A percentile compares a stretch with the other conserved stretches of the same genome.
Conservation (phyloP, 306 rosid species). For the Medicago arabica region DNA sequence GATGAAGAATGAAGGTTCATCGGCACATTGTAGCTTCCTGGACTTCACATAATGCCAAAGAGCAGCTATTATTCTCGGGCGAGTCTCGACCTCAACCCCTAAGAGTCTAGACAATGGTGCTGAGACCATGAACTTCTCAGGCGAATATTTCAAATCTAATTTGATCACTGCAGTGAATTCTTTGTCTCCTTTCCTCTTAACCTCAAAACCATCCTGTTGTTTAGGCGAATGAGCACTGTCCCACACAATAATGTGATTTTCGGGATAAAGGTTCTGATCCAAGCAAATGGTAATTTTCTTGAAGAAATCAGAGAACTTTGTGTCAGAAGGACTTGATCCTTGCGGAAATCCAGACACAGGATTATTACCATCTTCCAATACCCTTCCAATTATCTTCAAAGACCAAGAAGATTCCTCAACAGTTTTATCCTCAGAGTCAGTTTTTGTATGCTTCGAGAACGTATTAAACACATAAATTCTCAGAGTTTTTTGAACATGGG, state of each 20-base stretch:
- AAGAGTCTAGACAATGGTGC: conserved; percentile 61
- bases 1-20: conserved; percentile 64
- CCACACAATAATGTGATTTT: conserved; percentile 79
- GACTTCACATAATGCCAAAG: conserved; percentile 81
- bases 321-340: conserved; percentile 43
- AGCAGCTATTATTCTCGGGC: conserved; percentile 76
- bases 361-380: conserved; percentile 77
- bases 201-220: conserved; percentile 88
- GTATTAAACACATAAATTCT: conserved; percentile 85
- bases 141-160: conserved; percentile 74
- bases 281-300: conserved; percentile 77
- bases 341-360: conserved; percentile 56
- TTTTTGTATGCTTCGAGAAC: conserved; percentile 55
- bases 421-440: conserved; percentile 47
- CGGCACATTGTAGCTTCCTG: conserved; percentile 63
- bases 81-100: conserved; percentile 79
- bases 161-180: conserved; percentile 72
- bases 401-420: conserved; percentile 84
- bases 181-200: conserved; percentile 87
- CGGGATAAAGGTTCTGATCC: conserved; percentile 82
- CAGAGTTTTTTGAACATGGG: conserved; percentile 66
- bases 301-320: conserved; percentile 79
- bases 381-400: conserved; percentile 85
- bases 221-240: conserved; percentile 71
- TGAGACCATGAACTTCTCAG: conserved; percentile 76